Conservation (phyloP, 257 asterid genomes). For the Solanum lignicaule region DNA sequence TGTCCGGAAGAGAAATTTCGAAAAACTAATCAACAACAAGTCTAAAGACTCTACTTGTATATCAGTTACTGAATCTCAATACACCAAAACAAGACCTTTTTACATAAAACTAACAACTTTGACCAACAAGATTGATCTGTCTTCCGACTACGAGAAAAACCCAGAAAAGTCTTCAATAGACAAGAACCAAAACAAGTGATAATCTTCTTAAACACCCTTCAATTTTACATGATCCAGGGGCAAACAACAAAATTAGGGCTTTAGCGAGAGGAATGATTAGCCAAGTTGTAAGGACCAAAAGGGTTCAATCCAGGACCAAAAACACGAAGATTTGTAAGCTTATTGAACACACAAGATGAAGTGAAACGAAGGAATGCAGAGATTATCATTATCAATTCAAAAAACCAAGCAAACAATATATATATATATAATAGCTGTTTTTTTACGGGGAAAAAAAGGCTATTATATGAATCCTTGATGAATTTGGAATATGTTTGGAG, state of each 20-base stretch:
- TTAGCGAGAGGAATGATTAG: conserved; percentile 93
- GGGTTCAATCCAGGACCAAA: conserved; percentile 99
- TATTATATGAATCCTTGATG: conserved; percentile 7
- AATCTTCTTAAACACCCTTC: neutral
- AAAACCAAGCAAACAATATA: conserved; percentile 14
- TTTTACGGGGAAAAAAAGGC: neutral
- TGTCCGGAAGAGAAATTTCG: neutral
- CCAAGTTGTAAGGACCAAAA: conserved; percentile 66
- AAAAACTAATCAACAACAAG: neutral
- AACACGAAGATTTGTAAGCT: conserved; percentile 60
- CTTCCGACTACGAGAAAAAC: neutral
- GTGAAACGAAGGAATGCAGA: conserved; percentile 25
- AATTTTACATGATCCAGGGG: neutral
- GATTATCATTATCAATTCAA: conserved; percentile 38
- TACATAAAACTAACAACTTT: neutral
- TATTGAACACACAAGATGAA: conserved; percentile 38
- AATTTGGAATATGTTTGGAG: conserved; percentile 31
- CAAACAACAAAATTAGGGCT: neutral
- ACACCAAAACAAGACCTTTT: neutral
- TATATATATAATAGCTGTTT: neutral
- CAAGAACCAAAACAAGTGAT: neutral
- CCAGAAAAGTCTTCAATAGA: neutral
- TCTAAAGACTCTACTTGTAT: neutral
- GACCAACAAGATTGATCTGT: neutral
- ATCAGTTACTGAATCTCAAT: neutral